Evolutionary conservation across 805 yeast genomes (phyloP), one percentile per base, ranked within the genome.

Genomic region (Wickerhamiella lipophila): DNA sequence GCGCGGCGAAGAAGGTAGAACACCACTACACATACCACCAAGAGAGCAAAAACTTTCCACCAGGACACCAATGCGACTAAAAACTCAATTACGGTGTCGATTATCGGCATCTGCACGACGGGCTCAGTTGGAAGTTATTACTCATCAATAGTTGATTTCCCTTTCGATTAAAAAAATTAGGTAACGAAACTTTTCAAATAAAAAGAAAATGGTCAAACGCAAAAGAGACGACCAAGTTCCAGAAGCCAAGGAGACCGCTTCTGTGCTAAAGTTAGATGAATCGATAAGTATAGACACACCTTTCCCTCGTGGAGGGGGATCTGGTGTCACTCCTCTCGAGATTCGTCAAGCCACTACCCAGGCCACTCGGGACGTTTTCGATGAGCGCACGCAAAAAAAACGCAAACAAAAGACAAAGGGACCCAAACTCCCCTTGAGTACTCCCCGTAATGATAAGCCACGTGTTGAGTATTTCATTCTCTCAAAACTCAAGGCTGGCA

Each of bases 231-330:
- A 45, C n/a, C 41, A 29, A 25, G 19, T 25, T 6, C 11, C 30
- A 11, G 42, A 23, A 8, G 6, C 44, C 8, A 3, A 25, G 9
- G 40, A 23, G 25, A 19, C 41, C 12, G 27, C 42, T 19, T 45
- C 48, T 16, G 27, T 45, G 21, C 39, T 45, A 19, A 35, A 45
- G 27, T 25, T 34, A 18, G 48, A 45, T 11, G 32, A 27, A 12
- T 35, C 48, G 6, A 27, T 34, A 11, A 27, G 26, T 27, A 15
- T 60, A 51, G 84, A 79, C 50, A 68, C 72, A 38, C 71, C 82
- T 11, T 92, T 92, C 62, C 98, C 98, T 46, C 83, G 99, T 77
- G 98, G 98, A 58, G 98, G 98, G 46, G 69, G 69, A 6, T 60
- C 67, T 13, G 78, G 81, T 11, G 73, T 92, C 60, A 77, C 95